Conservation (phyloP, 1,284 basidiomycete species). For the Cutaneotrichosporon sp. region DNA sequence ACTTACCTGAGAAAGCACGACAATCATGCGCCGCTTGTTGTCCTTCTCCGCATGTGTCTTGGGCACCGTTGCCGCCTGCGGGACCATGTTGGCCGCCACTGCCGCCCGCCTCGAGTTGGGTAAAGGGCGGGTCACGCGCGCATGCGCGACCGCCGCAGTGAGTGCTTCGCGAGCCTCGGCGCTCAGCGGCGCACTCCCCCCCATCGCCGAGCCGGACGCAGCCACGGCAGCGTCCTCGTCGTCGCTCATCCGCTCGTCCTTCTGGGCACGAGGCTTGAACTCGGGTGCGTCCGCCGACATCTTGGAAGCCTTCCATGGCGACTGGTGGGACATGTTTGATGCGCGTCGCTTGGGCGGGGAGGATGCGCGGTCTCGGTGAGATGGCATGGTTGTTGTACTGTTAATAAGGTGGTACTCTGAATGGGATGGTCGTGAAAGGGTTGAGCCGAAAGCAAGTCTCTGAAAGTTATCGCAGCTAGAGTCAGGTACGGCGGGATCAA, state of each 20-base stretch:
- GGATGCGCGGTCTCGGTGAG: conserved; percentile 15
- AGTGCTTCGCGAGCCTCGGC: conserved; percentile 22
- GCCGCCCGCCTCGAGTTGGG: conserved; percentile 35
- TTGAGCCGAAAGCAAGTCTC: not conserved
- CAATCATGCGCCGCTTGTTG: conserved; percentile 72
- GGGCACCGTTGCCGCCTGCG: conserved; percentile 65
- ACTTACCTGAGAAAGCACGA: conserved; percentile 65
- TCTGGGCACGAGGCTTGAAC: conserved; percentile 33
- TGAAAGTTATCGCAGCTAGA: conserved; percentile 2
- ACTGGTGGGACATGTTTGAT: conserved; percentile 24
- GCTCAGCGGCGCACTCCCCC: conserved; percentile 14
- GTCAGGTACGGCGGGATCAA: conserved; percentile 17
- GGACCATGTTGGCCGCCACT: conserved; percentile 44
- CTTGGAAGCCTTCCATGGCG: conserved; percentile 38
- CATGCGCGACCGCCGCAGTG: conserved; percentile 32
- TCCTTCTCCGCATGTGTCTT: conserved; percentile 62
- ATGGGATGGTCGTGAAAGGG: not conserved
- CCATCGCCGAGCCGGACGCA: conserved; percentile 15
- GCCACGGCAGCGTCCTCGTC: conserved; percentile 23
- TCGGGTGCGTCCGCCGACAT: conserved; percentile 49
- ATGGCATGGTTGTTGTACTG: conserved; percentile 16
- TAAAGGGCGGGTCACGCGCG: conserved; percentile 45
- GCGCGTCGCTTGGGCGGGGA: conserved; percentile 37
- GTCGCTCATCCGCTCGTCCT: conserved; percentile 5
- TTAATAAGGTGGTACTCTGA: too few species aligned